Percentiles rank a stretch among this genome's conserved stretches.
phyloP scores from a whole-genome alignment of 768 basidiomycete genomes.

The Gelatoporia subvermispora region DNA sequence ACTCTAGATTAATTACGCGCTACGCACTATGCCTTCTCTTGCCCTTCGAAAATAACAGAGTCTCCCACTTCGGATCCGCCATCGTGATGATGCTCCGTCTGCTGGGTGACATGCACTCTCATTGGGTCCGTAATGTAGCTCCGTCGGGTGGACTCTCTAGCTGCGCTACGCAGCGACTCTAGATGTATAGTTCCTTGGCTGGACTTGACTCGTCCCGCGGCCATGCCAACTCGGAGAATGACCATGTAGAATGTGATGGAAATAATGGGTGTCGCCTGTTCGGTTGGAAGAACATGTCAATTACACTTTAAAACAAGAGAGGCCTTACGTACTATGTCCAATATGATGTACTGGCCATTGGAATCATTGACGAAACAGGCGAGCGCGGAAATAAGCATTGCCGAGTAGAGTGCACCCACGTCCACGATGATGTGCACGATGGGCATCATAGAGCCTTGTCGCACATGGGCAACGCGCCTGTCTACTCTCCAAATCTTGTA shows the following conservation, averaged over 20 bases:
- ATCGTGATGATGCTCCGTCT: too few species aligned
- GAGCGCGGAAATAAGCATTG: conserved; percentile 19
- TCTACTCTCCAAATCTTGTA: conserved; percentile 23
- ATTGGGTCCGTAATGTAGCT: too few species aligned
- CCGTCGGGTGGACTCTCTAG: too few species aligned
- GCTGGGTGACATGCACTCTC: too few species aligned
- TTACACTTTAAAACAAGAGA: not conserved
- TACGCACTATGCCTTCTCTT: too few species aligned
- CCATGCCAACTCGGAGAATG: conserved; percentile 17
- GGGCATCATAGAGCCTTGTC: conserved; percentile 10
- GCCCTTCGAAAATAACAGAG: too few species aligned
- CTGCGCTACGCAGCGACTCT: too few species aligned
- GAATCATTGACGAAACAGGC: conserved; percentile 18
- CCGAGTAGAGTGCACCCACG: conserved; percentile 19
- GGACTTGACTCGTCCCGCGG: not conserved
- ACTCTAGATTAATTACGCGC: too few species aligned
- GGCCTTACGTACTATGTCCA: conserved; percentile 17
- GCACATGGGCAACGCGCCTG: conserved; percentile 4
- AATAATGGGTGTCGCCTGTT: conserved; percentile 19
- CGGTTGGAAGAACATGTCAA: too few species aligned
- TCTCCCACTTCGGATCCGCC: too few species aligned
- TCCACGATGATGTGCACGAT: conserved; percentile 21
- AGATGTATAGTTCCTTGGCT: too few species aligned
- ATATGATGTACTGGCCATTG: conserved; percentile 15
- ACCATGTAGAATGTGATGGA: conserved; percentile 24